Evolutionary conservation across 2,329 filamentous ascomycete genomes (phyloP), one percentile per base, ranked within the genome.

Genomic region (Tolypocladium sp.): DNA sequence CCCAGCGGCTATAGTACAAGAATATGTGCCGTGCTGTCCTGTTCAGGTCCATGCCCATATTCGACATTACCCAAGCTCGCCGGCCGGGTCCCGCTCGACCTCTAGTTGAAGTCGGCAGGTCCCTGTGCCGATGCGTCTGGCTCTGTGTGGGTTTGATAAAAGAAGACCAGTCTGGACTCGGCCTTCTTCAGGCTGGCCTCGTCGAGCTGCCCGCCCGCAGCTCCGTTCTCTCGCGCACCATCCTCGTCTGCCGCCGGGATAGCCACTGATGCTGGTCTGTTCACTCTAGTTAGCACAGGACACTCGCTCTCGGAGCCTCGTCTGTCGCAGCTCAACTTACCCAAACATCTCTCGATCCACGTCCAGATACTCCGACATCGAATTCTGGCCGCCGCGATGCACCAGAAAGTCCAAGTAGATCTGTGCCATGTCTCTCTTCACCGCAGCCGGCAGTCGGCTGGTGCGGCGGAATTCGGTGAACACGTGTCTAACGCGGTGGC

Each of bases 281-380:
- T 60, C 62, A 59, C 42, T 13, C 20, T 15, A 7, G 12, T 37
- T 51, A 33, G 53, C 27, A 57, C 22, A 41, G 4, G 37, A 55
- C 13, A 10, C 20, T 17, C 27, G 12, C 25, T 5, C n/a, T n/a
- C 22, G 4, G 38, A 38, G 35, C 22, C 44, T 13, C n/a, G 42
- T 49, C 52, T n/a, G 35, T 7, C 6, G 4, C 8, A 10, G 13
- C 17, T 52, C 25, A 17, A 68, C 84, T 73, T 77, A 87, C 86
- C 94, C 94, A 71, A 95, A 94, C 61, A 97, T 84, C 71, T 96
- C 90, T 51, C 87, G 84, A 70, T 99, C 93, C 41, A 97, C 78
- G 60, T 82, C 77, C 69, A 97, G 80, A 71, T 92, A 96, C 66
- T 92, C 88, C 74, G 92, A 91, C 77, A 95, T 93, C 2, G 91